These are phyloP conservation scores for Venturiaceae sp. DNA, from an alignment of 2,329 filamentous ascomycete genomes.

Conservation along the genomic window DNA sequence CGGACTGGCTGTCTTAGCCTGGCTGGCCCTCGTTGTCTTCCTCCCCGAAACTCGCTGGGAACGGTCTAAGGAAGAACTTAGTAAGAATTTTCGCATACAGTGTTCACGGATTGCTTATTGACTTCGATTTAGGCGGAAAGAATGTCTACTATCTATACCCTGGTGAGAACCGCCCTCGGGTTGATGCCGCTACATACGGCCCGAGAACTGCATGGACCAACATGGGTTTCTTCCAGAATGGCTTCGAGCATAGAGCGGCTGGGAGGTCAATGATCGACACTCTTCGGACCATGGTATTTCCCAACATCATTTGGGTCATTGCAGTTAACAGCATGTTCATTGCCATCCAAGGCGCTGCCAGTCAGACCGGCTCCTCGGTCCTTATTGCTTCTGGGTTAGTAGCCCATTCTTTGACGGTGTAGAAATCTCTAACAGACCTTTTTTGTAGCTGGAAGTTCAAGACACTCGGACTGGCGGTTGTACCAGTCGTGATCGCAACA, in stretches of 20 bases:
- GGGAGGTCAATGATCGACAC: conserved; percentile 18
- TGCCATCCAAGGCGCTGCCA: conserved; percentile 13
- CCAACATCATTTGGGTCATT: conserved; percentile 21
- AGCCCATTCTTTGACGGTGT: background rate
- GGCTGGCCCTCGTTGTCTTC: conserved; percentile 16
- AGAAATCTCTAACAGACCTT: background rate
- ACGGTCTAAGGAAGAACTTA: conserved; percentile 13
- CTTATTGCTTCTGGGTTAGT: conserved; percentile 12
- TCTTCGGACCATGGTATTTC: conserved; percentile 19
- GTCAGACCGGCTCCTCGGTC: conserved; percentile 17
- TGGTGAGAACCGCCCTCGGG: conserved; percentile 9
- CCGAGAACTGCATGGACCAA: conserved; percentile 16
- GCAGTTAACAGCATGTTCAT: conserved; percentile 17
- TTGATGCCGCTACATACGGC: conserved; percentile 6
- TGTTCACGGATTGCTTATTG: background rate
- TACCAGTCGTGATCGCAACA: conserved; percentile 17
- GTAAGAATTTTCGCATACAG: background rate
- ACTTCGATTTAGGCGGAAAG: conserved; percentile 3
- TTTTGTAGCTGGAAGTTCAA: conserved; percentile 14
- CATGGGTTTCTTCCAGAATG: conserved; percentile 15
- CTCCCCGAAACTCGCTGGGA: conserved; percentile 20
- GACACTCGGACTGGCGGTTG: conserved; percentile 15
- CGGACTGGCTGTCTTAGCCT: conserved; percentile 14
- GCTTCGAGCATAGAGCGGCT: conserved; percentile 15
- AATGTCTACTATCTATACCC: conserved; percentile 7